Base-by-base conservation (phyloP, 2,329 filamentous ascomycete species). In the Phaeosphaeria sp. region DNA sequence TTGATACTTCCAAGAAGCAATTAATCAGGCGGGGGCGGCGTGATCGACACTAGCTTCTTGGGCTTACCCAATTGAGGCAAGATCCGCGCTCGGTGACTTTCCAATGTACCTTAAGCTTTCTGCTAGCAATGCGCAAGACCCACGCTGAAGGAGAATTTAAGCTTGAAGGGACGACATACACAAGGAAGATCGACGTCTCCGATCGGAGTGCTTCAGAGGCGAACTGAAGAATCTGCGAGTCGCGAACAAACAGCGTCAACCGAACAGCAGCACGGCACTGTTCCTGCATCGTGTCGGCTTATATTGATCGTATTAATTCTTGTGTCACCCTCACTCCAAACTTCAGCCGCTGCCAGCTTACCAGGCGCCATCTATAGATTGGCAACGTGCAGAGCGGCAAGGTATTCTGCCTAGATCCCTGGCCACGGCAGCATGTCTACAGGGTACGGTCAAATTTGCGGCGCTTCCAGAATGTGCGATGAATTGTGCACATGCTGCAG, bases 1-100 rank as follows among this genome's bases (percentile, higher is more conserved):
- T 62, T 64, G 49, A 68, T 39, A 40, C 53, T 60, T 55, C 46
- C 59, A 59, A 60, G 51, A 49, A 46, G 46, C 49, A 57, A 46
- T 60, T 63, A 62, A 68, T 65, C 33, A 51, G 36, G 27, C 33
- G 20, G 50, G 52, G 39, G 46, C 42, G 17, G 22, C 56, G 52
- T 59, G 49, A 52, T 33, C 33, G 21, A 51, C 57, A 46, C 61
- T 56, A 55, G 43, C n/a, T n/a, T 20, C 30, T 24, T 15, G 44
- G 22, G 44, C 30, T 51, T 60, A 22, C 59, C 53, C n/a, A 15
- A 49, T 55, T 22, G 4, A n/a, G 40, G 2, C 15, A 56, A 57
- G 49, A 18, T n/a, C 36, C 27, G 30, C 53, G 53, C 52, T 56
- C 49, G 22, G 49, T 25, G 30, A 53, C 39, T 24, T 49, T 46